phyloP scores from a whole-genome alignment of 2,329 filamentous ascomycete species.

The Zasmidium angulare region DNA sequence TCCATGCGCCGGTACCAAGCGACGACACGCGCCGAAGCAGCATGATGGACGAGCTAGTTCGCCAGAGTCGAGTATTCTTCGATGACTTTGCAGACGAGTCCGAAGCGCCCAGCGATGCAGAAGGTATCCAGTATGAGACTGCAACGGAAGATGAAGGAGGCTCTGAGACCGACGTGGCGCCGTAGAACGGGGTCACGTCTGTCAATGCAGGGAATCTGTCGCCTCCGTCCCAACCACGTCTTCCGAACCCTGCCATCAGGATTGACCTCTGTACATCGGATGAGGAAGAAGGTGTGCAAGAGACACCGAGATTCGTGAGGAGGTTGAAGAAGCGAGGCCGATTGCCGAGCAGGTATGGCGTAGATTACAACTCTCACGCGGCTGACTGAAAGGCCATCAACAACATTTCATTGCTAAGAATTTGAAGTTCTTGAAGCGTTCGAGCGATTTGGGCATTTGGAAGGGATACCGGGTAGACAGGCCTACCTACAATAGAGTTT shows the following conservation, averaged over 20 bases:
- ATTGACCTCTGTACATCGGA: not conserved
- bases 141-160: constrained; percentile 1
- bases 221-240: no score
- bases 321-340: not conserved
- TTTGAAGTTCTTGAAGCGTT: not conserved
- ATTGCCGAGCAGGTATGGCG: no score
- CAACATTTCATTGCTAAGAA: not conserved
- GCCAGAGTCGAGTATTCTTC: constrained; percentile 49
- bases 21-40: constrained; percentile 27
- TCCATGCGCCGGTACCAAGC: constrained; percentile 10
- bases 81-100: constrained; percentile 40
- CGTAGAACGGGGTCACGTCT: not conserved
- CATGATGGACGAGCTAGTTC: constrained; percentile 44
- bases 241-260: not conserved
- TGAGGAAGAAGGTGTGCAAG: not conserved
- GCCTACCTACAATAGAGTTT: not conserved
- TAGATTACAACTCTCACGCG: not conserved
- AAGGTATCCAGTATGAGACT: not conserved
- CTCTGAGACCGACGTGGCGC: not conserved
- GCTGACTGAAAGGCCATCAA: not conserved
- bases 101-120: constrained; percentile 3
- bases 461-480: not conserved
- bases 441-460: not conserved
- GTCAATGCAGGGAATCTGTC: no score
- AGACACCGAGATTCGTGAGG: no score